Evolutionary conservation across 2,329 filamentous ascomycete species (phyloP), one percentile per base, ranked within the genome.

Genomic region (Sporothrix dimorphospora): DNA sequence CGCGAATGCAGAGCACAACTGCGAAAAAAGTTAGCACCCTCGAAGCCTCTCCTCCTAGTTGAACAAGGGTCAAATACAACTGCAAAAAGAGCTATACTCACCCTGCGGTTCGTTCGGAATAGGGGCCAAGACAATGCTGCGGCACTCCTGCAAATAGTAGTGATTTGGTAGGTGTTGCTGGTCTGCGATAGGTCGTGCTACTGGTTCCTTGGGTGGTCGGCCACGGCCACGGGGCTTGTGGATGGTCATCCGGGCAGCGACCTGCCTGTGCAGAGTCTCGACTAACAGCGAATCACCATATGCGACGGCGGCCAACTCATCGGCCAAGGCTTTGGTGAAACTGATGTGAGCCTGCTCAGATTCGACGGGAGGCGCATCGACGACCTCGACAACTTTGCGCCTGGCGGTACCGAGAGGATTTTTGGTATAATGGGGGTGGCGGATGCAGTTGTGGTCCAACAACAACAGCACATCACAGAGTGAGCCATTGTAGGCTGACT

Each of bases 1-100:
- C 68, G n/a, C 75, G 73, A 4, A 76, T 65, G 42, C 75, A 76
- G 11, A 76, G 57, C 6, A 75, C 65, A 16, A 76, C 75, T 73
- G 14, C 11, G 1, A n/a, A 27, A 8, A 21, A 12, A 51, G 42
- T 70, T 14, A 68, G 47, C 38, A 65, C 24, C 4, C 30, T 38
- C n/a, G 7, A 38, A 4, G 51, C 21, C 51, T 14, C 47, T 21
- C 47, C 19, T 49, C 7, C 16, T 21, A 7, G n/a, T 49, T 21
- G 5, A 8, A 21, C 47, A n/a, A 19, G 40, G 9, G 47, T n/a
- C 6, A 49, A 9, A 8, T 6, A 4, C n/a, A 16, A 19, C 8
- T 8, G 19, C 47, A n/a, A 49, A 49, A 49, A 49, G 19, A 49
- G 47, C 47, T n/a, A 51, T 3, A 69, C 69, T 12, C 45, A 74